phyloP scores from a whole-genome alignment of 1,139 yeast genomes.

The Protomyces inouyei region DNA sequence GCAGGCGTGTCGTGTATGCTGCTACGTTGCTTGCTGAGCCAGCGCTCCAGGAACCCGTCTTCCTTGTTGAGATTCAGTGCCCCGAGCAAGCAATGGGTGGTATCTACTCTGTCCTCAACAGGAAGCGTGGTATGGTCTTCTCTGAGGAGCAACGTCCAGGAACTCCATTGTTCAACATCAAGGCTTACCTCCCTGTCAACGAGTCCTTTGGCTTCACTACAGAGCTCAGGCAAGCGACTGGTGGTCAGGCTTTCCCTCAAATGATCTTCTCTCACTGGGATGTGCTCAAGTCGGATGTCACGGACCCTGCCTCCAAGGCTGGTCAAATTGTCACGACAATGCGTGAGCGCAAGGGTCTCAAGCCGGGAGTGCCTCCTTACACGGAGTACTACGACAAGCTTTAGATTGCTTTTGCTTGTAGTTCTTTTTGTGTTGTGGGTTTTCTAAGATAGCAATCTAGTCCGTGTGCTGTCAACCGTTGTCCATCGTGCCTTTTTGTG shows the following conservation, averaged over 20 bases:
- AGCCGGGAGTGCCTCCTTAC: slow-evolving; percentile 97
- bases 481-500: no score
- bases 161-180: slow-evolving; percentile 98
- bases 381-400: slow-evolving; percentile 99
- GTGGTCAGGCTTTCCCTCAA: slow-evolving; percentile 99
- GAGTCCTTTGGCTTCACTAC: slow-evolving; percentile 99
- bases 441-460: background rate
- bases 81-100: slow-evolving; percentile 99
- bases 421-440: background rate
- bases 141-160: slow-evolving; percentile 99
- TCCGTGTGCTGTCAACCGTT: background rate
- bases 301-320: slow-evolving; percentile 88
- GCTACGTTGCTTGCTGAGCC: slow-evolving; percentile 97
- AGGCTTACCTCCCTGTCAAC: slow-evolving; percentile 99
- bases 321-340: slow-evolving; percentile 85
- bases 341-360: slow-evolving; percentile 97
- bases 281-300: slow-evolving; percentile 71
- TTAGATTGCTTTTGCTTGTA: slow-evolving; percentile 46
- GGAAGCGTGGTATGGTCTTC: slow-evolving; percentile 99
- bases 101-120: slow-evolving; percentile 98
- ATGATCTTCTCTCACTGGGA: slow-evolving; percentile 99
- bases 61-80: slow-evolving; percentile 99
- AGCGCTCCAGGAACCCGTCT: slow-evolving; percentile 98
- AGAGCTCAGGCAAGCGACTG: slow-evolving; percentile 99
- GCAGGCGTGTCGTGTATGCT: slow-evolving; percentile 99